These are phyloP conservation scores for Fragaria iinumae DNA, from an alignment of 306 rosid genomes.

Conservation along the genomic window DNA sequence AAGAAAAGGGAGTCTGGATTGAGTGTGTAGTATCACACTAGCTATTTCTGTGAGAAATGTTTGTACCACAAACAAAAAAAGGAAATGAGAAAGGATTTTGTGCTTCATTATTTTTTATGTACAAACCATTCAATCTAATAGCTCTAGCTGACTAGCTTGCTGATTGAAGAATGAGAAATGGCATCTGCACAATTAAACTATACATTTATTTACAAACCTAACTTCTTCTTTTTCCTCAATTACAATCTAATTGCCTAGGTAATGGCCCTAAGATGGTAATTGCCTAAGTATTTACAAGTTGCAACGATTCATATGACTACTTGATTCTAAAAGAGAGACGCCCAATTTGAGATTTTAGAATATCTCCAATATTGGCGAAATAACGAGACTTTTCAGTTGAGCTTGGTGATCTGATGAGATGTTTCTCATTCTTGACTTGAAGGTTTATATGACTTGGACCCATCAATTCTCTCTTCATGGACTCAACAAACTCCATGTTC, in stretches of 20 bases:
- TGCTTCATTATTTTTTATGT: neutral
- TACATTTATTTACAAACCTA: neutral
- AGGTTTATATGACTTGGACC: constrained; percentile 34
- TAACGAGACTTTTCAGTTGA: constrained; percentile 27
- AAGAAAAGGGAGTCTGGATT: neutral
- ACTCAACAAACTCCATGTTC: constrained; percentile 51
- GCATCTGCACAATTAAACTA: constrained; percentile 5
- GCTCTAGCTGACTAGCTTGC: neutral
- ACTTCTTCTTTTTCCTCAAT: neutral
- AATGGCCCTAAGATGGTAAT: neutral
- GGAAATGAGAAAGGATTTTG: neutral
- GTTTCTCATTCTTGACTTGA: constrained; percentile 40
- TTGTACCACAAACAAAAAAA: neutral
- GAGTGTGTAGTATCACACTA: neutral
- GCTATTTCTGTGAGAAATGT: neutral
- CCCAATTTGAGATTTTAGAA: constrained; percentile 40
- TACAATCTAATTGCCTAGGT: neutral
- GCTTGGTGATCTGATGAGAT: neutral
- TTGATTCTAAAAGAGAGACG: constrained; percentile 47
- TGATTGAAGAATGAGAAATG: neutral
- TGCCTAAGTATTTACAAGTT: neutral
- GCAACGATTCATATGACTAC: neutral
- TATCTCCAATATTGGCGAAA: constrained; percentile 40
- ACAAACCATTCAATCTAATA: neutral
- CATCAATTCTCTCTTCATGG: constrained; percentile 55